Conservation (phyloP, 2,329 filamentous ascomycete species). For the Leptographium wingfieldii region DNA sequence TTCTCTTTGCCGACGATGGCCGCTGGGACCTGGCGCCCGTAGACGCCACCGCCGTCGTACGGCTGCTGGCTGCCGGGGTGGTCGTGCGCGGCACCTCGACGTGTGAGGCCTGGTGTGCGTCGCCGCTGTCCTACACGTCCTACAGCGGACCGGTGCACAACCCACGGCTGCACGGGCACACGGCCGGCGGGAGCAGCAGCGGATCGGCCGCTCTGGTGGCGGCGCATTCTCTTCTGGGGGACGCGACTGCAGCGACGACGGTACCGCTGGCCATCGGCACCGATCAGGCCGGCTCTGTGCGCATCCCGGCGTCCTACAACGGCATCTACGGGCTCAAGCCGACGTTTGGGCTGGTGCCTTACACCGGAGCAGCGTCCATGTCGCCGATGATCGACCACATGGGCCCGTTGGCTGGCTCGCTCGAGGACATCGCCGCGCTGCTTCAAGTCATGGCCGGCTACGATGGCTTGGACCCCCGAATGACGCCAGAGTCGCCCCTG, state of each 20-base stretch:
- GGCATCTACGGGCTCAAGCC: slow-evolving; percentile 33
- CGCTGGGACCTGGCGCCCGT: slow-evolving; percentile 56
- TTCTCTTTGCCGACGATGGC: slow-evolving; percentile 18
- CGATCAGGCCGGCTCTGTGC: slow-evolving; percentile 62
- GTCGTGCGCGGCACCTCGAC: slow-evolving; percentile 61
- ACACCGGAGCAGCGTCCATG: slow-evolving; percentile 31
- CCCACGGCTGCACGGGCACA: slow-evolving; percentile 59
- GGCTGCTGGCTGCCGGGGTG: slow-evolving; percentile 46
- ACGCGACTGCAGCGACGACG: slow-evolving; percentile 23
- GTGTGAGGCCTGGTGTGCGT: slow-evolving; percentile 55
- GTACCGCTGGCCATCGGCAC: slow-evolving; percentile 37
- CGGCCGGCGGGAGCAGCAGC: slow-evolving; percentile 64
- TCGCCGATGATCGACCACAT: slow-evolving; percentile 31
- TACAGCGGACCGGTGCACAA: slow-evolving; percentile 63
- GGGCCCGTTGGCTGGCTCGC: slow-evolving; percentile 29
- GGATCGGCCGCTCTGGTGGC: slow-evolving; percentile 41
- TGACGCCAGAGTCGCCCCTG: slow-evolving; percentile 27
- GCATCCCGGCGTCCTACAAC: slow-evolving; percentile 37
- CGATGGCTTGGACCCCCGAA: slow-evolving; percentile 33
- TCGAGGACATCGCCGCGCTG: slow-evolving; percentile 28
- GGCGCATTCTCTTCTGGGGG: slow-evolving; percentile 21
- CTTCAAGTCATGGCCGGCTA: slow-evolving; percentile 29
- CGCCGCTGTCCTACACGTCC: slow-evolving; percentile 43
- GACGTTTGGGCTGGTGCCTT: slow-evolving; percentile 34
- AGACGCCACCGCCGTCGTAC: slow-evolving; percentile 24